Base-by-base conservation (phyloP, 495 filamentous ascomycete genomes). In the Clavariopsis aquatica region DNA sequence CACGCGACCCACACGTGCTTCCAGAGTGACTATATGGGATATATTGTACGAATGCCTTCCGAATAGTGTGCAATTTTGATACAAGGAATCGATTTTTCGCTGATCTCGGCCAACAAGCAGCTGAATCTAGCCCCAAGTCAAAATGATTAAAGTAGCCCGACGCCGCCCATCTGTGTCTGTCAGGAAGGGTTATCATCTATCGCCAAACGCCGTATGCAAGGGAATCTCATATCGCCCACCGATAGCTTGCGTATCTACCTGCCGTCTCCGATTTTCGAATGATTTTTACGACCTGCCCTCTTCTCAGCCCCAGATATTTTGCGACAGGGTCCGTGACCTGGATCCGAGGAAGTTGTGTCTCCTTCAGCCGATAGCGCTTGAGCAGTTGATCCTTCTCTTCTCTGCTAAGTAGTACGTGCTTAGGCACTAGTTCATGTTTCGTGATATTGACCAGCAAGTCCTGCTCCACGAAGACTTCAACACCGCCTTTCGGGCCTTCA, bases 381-480 rank as follows among this genome's bases (percentile, higher is more conserved):
- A 98, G 78, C 69, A 98, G 78, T 38, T 84, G 83, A 57, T 75
- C 80, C 83, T 96, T 96, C 82, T 98, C 95, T 71, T 94, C 92
- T 45, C 85, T 83, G 72, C 89, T 93, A 45, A 98, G 83, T 52
- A 98, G 79, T 20, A 96, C 85, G 73, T 98, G 94, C 73, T 90
- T 93, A 28, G 94, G 94, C 19, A 98, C 94, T 17, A 98, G 85
- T 78, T 98, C 92, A 79, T 98, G 94, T 72, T 92, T 91, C 24
- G 93, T 98, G 76, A 98, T 98, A 77, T 98, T 98, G 73, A 98
- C 92, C 49, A 98, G 82, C 71, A 98, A 78, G 78, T 98, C 93
- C 78, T 92, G 87, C 79, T 98, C 95, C 62, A 92, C 82, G 82
- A 98, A 98, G 69, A 89, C 89, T 81, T 98, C 94, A 71, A 96